phyloP scores from a whole-genome alignment of 768 basidiomycete genomes.

The Phlegmacium glaucopus region DNA sequence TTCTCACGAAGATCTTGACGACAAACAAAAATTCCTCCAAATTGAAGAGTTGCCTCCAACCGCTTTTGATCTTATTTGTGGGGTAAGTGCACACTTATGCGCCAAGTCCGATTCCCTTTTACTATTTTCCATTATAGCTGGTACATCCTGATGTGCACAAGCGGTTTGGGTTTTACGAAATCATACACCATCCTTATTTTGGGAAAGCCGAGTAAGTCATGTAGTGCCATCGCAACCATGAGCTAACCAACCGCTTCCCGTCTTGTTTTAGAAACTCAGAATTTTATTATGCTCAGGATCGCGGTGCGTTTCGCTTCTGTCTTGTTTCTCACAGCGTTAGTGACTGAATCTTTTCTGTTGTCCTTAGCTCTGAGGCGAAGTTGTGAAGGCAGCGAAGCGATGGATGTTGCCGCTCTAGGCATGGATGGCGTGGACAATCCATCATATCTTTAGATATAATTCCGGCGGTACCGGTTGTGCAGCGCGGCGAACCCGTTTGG shows the following conservation, averaged over 20 bases:
- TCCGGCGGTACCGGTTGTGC: too few species aligned
- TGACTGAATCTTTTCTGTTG: background rate
- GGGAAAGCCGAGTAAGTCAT: background rate
- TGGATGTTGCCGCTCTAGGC: too few species aligned
- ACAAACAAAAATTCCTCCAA: background rate
- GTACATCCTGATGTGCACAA: background rate
- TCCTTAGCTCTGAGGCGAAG: background rate
- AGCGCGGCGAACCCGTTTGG: too few species aligned
- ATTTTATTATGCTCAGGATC: background rate
- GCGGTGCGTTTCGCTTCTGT: background rate
- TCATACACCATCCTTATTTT: background rate
- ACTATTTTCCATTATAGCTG: background rate
- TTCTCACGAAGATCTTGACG: background rate
- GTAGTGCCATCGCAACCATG: background rate
- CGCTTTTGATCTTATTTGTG: background rate
- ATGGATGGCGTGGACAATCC: too few species aligned
- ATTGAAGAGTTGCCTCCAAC: background rate
- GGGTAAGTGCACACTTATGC: background rate
- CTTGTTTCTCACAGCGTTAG: background rate
- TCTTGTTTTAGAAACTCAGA: background rate
- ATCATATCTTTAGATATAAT: too few species aligned
- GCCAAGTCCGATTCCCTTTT: too few species aligned
- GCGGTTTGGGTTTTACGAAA: background rate
- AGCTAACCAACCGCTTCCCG: background rate
- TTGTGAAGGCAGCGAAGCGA: background rate